Evolutionary conservation across 768 basidiomycete genomes (phyloP).

Genomic region (Crepidotus variabilis): DNA sequence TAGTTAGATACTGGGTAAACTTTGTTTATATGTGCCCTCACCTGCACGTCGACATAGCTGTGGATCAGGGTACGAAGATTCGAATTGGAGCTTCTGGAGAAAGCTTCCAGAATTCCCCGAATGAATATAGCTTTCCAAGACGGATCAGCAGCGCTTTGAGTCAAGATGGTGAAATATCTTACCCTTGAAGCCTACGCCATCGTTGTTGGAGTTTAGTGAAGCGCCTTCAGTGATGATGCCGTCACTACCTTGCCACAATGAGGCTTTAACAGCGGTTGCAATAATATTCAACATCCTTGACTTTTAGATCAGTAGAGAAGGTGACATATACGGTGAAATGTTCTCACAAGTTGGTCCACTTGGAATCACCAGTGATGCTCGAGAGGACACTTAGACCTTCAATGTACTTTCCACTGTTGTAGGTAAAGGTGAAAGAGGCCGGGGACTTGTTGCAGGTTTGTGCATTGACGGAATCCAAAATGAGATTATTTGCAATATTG

Average conservation of each 20-base stretch:
- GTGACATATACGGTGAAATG: background rate
- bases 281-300: conserved; percentile 22
- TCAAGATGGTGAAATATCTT: background rate
- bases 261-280: conserved; percentile 38
- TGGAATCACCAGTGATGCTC: conserved; percentile 35
- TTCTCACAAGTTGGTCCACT: conserved; percentile 40
- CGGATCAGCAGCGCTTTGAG: background rate
- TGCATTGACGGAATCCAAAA: conserved; percentile 45
- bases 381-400: conserved; percentile 46
- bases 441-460: conserved; percentile 45
- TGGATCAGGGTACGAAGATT: conserved; percentile 37
- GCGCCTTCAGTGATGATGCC: conserved; percentile 53
- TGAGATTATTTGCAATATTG: conserved; percentile 39
- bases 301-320: background rate
- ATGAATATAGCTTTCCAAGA: conserved; percentile 34
- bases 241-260: conserved; percentile 43
- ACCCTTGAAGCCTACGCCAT: conserved; percentile 53
- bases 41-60: conserved; percentile 52
- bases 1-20: too few relatives aligned
- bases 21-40: conserved; percentile 13
- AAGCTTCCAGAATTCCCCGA: conserved; percentile 45
- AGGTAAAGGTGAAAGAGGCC: conserved; percentile 45
- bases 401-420: conserved; percentile 51
- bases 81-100: conserved; percentile 32
- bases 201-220: conserved; percentile 35